A percentile compares a stretch with the other conserved stretches of the same genome.
These are phyloP conservation scores for Jamesozyma spencerorum DNA, from an alignment of 805 yeast genomes.

Conservation along the genomic window DNA sequence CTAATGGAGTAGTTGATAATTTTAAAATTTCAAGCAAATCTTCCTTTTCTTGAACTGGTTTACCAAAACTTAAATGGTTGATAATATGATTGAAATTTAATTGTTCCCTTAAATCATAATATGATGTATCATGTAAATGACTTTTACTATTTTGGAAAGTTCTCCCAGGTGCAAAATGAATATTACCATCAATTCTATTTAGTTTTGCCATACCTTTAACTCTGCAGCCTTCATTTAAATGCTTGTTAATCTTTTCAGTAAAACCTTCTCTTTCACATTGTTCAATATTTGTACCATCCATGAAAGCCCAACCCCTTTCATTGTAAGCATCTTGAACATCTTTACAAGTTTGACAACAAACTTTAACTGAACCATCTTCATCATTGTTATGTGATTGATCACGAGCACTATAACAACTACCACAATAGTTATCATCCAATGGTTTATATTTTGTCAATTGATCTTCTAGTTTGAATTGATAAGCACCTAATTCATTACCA, in stretches of 20 bases:
- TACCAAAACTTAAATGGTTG: conserved; percentile 78
- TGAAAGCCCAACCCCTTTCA: conserved; percentile 74
- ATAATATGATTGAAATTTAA: conserved; percentile 72
- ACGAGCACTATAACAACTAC: conserved; percentile 81
- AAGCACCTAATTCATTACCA: conserved; percentile 44
- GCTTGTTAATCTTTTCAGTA: conserved; percentile 46
- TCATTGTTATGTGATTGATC: conserved; percentile 43
- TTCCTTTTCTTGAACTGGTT: conserved; percentile 7
- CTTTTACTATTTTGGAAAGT: conserved; percentile 43
- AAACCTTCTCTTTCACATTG: conserved; percentile 93
- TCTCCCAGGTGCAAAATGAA: conserved; percentile 95
- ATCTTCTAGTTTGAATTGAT: conserved; percentile 41
- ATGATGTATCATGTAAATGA: conserved; percentile 80
- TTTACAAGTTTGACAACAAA: conserved; percentile 81
- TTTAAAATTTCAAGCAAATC: conserved; percentile 1
- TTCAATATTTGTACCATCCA: conserved; percentile 75
- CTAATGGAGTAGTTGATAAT: conserved; percentile 53
- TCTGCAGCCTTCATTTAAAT: conserved; percentile 79
- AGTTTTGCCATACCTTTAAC: conserved; percentile 69
- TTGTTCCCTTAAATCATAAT: conserved; percentile 50
- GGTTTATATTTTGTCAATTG: conserved; percentile 81
- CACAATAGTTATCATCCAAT: conserved; percentile 61
- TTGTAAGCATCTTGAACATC: conserved; percentile 75
- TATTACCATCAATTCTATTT: conserved; percentile 79
- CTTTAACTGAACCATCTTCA: conserved; percentile 32